Evolutionary conservation across 495 filamentous ascomycete species (phyloP), one percentile per base, ranked within the genome.

Genomic region (Xylaria cubensis): DNA sequence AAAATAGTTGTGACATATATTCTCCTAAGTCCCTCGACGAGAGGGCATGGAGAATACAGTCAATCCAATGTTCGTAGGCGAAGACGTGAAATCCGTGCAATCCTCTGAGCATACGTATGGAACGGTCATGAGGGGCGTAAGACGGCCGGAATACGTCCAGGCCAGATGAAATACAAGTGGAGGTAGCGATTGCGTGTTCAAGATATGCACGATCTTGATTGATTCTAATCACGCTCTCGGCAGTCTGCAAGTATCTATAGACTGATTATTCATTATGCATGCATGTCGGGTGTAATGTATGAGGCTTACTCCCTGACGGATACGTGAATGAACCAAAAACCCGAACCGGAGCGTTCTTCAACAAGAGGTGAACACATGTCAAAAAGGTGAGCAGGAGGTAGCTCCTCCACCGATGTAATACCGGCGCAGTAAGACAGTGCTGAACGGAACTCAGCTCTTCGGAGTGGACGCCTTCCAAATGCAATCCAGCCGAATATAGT

Each of bases 401-500:
- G n/a, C 19, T 73, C 50, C 24, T 62, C 15, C 0, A 69, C 73
- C 1, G 44, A 50, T 19, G 70, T n/a, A 3, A 74, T 50, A 6
- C 74, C 79, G 9, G 56, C 5, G 26, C 71, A 61, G 64, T 81
- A 81, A 12, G 73, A 48, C 12, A 81, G 24, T 15, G 79, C 80
- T n/a, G 79, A 82, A 46, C 50, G 66, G 41, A 80, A 73, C 66
- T 82, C 80, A 4, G 61, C 36, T 53, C 70, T 77, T 50, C 59
- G 48, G 2, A 82, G 70, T 32, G 77, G 80, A 0, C 80, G 69
- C 42, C 76, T 76, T 36, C 79, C 72, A 53, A 79, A 82, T 8
- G 79, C 77, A 26, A 82, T 79, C 79, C 79, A 82, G 19, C 78
- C 78, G 21, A 81, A 53, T 8, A 81, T 77, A 0, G 63, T 68